Evolutionary conservation across 257 asterid species (phyloP).

Genomic region (Capsicum baccatum): DNA sequence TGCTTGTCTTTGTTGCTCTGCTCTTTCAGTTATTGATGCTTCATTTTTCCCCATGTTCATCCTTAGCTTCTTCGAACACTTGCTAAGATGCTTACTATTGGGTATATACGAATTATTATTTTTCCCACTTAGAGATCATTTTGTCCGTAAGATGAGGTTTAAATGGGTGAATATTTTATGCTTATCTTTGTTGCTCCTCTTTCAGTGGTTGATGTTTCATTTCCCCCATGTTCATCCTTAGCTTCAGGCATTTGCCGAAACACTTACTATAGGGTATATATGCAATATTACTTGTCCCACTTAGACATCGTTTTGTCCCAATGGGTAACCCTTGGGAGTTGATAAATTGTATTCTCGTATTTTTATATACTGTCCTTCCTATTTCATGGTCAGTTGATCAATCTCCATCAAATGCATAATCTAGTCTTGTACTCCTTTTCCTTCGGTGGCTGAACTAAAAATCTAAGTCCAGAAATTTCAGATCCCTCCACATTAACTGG

Average conservation of each 20-base stretch:
- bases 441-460: background rate
- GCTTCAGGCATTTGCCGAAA: background rate
- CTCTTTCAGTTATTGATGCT: background rate
- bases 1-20: slow-evolving; percentile 17
- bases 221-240: background rate
- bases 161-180: slow-evolving; percentile 8
- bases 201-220: background rate
- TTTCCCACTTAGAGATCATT: background rate
- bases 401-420: background rate
- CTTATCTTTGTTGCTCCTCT: background rate
- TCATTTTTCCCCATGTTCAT: background rate
- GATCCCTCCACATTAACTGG: background rate
- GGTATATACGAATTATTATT: background rate
- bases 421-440: background rate
- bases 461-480: background rate
- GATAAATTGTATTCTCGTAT: background rate
- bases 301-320: background rate
- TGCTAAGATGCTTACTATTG: background rate
- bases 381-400: slow-evolving; percentile 8
- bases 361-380: background rate
- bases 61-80: background rate
- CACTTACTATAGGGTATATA: background rate
- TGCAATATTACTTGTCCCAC: background rate
- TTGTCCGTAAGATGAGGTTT: background rate
- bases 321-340: background rate